Evolutionary conservation across 2,329 filamentous ascomycete species (phyloP).

Genomic region (Beauveria varroae): DNA sequence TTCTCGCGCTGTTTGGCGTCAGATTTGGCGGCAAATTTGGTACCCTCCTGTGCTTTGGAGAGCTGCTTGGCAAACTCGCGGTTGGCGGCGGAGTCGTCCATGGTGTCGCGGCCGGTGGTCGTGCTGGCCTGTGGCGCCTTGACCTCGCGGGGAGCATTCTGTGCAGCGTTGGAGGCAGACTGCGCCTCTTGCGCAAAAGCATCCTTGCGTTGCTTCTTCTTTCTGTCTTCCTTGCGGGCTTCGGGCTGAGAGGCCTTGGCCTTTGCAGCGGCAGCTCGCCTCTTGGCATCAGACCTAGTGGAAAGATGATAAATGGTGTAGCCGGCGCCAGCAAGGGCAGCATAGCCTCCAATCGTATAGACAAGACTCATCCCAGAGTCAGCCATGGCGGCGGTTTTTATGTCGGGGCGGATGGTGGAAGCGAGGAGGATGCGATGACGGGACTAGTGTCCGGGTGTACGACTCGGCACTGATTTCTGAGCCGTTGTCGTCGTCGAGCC

Average conservation of each 20-base stretch:
- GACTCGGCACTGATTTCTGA: neutral
- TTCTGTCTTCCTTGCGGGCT: constrained; percentile 33
- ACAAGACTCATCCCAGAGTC: constrained; percentile 26
- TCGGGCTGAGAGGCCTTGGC: constrained; percentile 24
- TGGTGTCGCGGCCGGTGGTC: constrained; percentile 29
- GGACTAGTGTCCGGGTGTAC: constrained; percentile 17
- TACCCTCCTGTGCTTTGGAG: constrained; percentile 62
- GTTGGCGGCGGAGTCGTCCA: constrained; percentile 58
- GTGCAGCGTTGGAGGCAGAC: constrained; percentile 26
- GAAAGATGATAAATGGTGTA: constrained; percentile 28
- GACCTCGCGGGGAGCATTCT: constrained; percentile 31
- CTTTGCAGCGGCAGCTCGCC: constrained; percentile 20
- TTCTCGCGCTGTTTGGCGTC: constrained; percentile 58
- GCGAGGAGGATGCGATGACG: neutral
- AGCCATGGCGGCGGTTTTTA: constrained; percentile 20
- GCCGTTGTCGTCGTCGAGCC: neutral
- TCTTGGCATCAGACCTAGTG: constrained; percentile 25
- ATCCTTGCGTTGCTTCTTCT: constrained; percentile 40
- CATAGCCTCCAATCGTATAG: constrained; percentile 31
- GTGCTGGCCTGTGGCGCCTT: constrained; percentile 15
- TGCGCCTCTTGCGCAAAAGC: constrained; percentile 31
- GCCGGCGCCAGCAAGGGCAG: constrained; percentile 28
- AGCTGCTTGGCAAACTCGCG: constrained; percentile 72
- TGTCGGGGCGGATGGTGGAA: neutral
- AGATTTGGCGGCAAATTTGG: constrained; percentile 46